Evolutionary conservation across 1,139 yeast genomes (phyloP), one percentile per base, ranked within the genome.

Genomic region (Kurtzmaniella quercitrusa): DNA sequence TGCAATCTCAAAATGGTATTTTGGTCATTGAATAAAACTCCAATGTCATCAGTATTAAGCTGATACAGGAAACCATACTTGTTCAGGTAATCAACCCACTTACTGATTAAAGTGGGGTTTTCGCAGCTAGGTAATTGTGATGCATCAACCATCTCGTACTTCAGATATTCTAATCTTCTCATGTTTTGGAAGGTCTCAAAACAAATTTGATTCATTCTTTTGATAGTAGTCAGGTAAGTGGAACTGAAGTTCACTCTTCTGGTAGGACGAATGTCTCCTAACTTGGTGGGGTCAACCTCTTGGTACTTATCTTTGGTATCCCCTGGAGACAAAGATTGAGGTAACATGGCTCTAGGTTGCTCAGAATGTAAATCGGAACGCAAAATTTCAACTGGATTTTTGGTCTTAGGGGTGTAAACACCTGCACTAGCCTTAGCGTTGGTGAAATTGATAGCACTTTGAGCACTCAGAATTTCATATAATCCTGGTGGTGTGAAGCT

Each of bases 71-170:
- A 85, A 0, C 99, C 99, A 63, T 91, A 95, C 59, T 87, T 88
- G 66, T 91, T 89, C 35, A 96, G 87, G 61, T 93, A 93, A 62
- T 94, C 98, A 23, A 94, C 98, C 99, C 99, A 94, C 61, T 91
- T 91, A 49, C 95, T 85, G 40, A 93, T 84, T 48, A 88, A 79
- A 14, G 84, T 76, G 12, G 93, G 93, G 50, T 79, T 78, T 52
- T 76, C 82, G 51, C 78, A 72, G 18, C 65, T 57, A 37, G 76
- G 76, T 43, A 71, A 64, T 50, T 68, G 75, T 42, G 59, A 51
- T 6, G 63, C 52, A 41, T 65, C 70, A n/a, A 66, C 52, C 38
- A 57, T 59, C 18, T 61, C 67, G 46, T 68, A 60, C 41, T 61
- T 57, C 36, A 66, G 54, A 44, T 59, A 56, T 44, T 70, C 72